Base-by-base conservation (phyloP, 75 land plant species). In the Sequoiadendron giganteum region DNA sequence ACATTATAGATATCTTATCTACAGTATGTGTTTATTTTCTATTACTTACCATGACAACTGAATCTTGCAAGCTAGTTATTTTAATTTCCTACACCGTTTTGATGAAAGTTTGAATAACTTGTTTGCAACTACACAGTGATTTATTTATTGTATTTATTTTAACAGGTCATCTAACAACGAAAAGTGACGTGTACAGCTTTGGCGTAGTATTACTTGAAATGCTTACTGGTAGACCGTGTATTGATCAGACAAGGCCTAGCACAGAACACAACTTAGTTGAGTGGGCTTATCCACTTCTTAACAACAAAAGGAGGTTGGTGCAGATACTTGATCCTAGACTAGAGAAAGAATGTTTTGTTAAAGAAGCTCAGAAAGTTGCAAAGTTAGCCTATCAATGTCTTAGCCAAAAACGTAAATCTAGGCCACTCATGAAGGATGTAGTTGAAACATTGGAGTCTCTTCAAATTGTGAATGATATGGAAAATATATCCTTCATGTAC, bases 181-280 rank as follows among this genome's bases (percentile, higher is more conserved):
- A 92, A 76, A 92, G 94, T 47, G 98, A 96, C 76, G 91, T 96
- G 39, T 96, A 93, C 92, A 96, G 95, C 83, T 96, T 92, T 87
- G 98, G 98, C 0, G 96, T 96, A 28, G 98, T 96, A 2, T 90
- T 96, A 2, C 92, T 95, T 76, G 96, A 96, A 90, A 89, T 94
- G 40, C 90, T 96, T 4, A 95, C 93, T 11, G 96, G 97, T 5
- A 88, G 92, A 40, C 87, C 90, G 40, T 39, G 93, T 7, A 10
- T 94, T 73, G 97, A 95, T 52, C 91, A 90, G 89, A 92, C 86
- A 89, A 79, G 95, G 70, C 93, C 95, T 16, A 89, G 90, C 28
- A 84, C 88, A 75, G 96, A 95, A 72, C 92, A 93, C 84, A 93
- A 90, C 88, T 89, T 95, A 14, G 95, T 95, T 54, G 93, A 93